phyloP scores from a whole-genome alignment of 129 eudicot species.

The Lactuca sativa region DNA sequence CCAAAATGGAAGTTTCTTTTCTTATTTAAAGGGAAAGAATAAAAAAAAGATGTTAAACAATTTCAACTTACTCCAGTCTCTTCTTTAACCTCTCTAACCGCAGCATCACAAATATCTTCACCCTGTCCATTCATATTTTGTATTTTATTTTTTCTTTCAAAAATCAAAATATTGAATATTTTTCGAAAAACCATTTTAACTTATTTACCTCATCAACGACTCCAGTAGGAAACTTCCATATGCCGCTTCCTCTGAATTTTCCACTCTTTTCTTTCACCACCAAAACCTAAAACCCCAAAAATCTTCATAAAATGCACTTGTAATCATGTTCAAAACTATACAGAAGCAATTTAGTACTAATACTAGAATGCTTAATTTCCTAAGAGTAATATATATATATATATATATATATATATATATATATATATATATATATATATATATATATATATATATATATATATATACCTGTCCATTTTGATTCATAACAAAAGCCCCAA shows the following conservation, averaged over 20 bases:
- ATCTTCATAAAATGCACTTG: not conserved
- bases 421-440: conserved; percentile 17
- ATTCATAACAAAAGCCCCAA: conserved; percentile 70
- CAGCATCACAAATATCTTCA: conserved; percentile 85
- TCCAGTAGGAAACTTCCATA: conserved; percentile 94
- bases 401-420: conserved; percentile 11
- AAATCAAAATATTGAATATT: not conserved
- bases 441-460: conserved; percentile 8
- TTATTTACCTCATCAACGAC: conserved; percentile 82
- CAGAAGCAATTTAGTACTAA: not conserved
- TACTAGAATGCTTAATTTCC: too few relatives aligned
- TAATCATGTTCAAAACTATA: not conserved
- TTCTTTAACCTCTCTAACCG: conserved; percentile 89
- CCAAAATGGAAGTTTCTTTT: not conserved
- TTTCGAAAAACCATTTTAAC: not conserved
- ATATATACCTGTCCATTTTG: conserved; percentile 60
- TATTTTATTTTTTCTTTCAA: not conserved
- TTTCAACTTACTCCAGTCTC: conserved; percentile 79
- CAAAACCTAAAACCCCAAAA: conserved; percentile 47
- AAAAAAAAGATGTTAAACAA: not conserved
- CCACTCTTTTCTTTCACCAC: conserved; percentile 91
- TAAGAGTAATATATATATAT: not conserved
- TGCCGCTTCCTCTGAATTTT: conserved; percentile 57
- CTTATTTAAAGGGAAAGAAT: not conserved
- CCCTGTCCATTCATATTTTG: conserved; percentile 42